Conservation (phyloP, 2,329 filamentous ascomycete genomes). For the Macroventuria anomochaeta region DNA sequence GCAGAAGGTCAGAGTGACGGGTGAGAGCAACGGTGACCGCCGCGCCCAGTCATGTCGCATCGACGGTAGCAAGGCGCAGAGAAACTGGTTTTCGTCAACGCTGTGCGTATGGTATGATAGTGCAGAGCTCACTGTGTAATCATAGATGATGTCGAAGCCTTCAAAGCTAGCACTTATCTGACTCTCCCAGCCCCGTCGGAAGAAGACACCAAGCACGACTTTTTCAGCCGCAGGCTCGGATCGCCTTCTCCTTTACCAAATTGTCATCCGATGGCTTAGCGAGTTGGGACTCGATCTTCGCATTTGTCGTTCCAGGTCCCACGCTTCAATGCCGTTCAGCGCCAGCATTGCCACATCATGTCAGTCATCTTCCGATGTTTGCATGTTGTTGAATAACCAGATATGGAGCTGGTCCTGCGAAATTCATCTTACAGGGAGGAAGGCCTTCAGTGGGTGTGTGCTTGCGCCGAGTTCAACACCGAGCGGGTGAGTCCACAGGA, state of each 20-base stretch:
- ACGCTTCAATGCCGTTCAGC: constrained; percentile 74
- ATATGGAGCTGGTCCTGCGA: not conserved
- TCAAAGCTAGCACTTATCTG: constrained; percentile 36
- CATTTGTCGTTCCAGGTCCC: constrained; percentile 59
- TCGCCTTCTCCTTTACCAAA: constrained; percentile 49
- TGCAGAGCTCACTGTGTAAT: constrained; percentile 59
- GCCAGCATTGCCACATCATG: constrained; percentile 79
- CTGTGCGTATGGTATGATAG: not conserved
- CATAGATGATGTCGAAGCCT: constrained; percentile 65
- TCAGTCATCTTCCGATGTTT: not conserved
- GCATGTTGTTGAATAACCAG: not conserved
- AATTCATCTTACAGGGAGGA: constrained; percentile 64
- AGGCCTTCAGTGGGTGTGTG: constrained; percentile 59
- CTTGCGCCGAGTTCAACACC: constrained; percentile 35
- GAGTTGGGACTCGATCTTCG: constrained; percentile 21
- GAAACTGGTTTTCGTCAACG: constrained; percentile 53
- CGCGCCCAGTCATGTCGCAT: constrained; percentile 62
- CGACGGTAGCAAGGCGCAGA: constrained; percentile 62
- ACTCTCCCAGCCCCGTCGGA: constrained; percentile 61
- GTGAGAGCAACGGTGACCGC: constrained; percentile 59
- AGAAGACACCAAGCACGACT: constrained; percentile 70
- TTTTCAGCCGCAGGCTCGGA: constrained; percentile 55
- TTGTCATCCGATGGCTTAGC: constrained; percentile 25
- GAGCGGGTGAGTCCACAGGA: constrained; percentile 20
- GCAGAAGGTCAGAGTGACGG: constrained; percentile 23